Evolutionary conservation across 805 yeast genomes (phyloP).

Genomic region (Helenozyma baotianmanensis): DNA sequence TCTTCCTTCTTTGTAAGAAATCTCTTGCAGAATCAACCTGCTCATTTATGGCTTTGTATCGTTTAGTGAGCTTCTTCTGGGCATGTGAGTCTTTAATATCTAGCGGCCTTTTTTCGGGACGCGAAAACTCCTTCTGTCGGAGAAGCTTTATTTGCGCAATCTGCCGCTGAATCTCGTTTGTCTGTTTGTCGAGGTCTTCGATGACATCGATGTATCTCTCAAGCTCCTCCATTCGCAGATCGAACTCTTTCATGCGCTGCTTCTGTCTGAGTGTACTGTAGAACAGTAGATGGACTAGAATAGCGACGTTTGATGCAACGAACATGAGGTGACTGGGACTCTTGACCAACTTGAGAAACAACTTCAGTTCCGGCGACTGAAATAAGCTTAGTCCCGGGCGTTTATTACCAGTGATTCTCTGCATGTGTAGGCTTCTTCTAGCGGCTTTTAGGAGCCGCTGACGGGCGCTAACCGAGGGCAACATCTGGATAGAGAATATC

Average conservation of each 20-base stretch:
- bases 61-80: too few species aligned
- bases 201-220: constrained; percentile 12
- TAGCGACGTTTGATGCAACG: constrained; percentile 14
- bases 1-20: too few species aligned
- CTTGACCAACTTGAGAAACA: constrained; percentile 9
- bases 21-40: too few species aligned
- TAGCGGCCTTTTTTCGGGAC: too few species aligned
- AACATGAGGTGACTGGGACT: constrained; percentile 16
- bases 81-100: too few species aligned
- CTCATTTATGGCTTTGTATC: too few species aligned
- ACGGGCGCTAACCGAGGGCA: too few species aligned
- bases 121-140: background rate
- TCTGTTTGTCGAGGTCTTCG: constrained; percentile 11
- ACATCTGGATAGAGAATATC: too few species aligned
- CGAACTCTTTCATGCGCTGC: constrained; percentile 6
- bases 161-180: constrained; percentile 7
- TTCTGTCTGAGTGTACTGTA: constrained; percentile 7
- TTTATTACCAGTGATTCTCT: constrained; percentile 4
- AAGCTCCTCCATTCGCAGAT: constrained; percentile 11
- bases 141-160: constrained; percentile 6
- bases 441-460: too few species aligned
- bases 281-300: constrained; percentile 12
- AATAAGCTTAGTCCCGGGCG: constrained; percentile 4
- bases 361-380: constrained; percentile 9
- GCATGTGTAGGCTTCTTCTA: constrained; percentile 11